These are phyloP conservation scores for Ophiostoma triangulosporum DNA, from an alignment of 2,329 filamentous ascomycete genomes.

Conservation along the genomic window DNA sequence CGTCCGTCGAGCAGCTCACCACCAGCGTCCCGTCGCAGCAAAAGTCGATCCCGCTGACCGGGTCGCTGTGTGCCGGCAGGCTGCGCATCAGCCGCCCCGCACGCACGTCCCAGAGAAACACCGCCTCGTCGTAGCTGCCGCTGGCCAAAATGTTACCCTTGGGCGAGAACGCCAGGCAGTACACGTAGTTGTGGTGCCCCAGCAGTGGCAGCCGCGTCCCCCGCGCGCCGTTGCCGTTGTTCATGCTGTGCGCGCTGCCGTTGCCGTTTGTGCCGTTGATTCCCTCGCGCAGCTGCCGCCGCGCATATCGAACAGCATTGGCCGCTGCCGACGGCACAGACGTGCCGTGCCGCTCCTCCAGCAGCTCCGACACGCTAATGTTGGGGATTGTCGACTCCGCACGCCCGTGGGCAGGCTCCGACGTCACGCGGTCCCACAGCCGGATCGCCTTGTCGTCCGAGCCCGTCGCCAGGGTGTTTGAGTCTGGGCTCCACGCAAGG, in stretches of 20 bases:
- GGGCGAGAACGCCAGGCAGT: constrained; percentile 87
- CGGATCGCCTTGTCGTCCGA: constrained; percentile 94
- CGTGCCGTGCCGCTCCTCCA: background rate
- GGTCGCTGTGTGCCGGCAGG: constrained; percentile 87
- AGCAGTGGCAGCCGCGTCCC: constrained; percentile 45
- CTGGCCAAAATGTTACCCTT: constrained; percentile 95
- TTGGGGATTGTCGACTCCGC: background rate
- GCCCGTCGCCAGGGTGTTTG: constrained; percentile 73
- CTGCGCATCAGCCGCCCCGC: constrained; percentile 79
- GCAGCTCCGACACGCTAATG: background rate
- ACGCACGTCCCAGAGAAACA: constrained; percentile 92
- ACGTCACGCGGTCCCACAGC: constrained; percentile 69
- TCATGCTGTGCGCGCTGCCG: constrained; percentile 1
- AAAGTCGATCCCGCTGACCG: constrained; percentile 87
- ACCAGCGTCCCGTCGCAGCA: constrained; percentile 84
- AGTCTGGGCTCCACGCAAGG: constrained; percentile 88
- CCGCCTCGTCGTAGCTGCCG: constrained; percentile 92
- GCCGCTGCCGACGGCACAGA: constrained; percentile 1
- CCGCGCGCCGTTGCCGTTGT: constrained; percentile 14
- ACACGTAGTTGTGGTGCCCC: constrained; percentile 94
- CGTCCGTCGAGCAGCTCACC: constrained; percentile 82
- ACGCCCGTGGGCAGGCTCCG: constrained; percentile 22
- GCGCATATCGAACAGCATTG: constrained; percentile 2
- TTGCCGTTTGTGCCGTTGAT: constrained; percentile 7
- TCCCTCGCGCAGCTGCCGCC: constrained; percentile 5